Percentiles rank a stretch among this genome's conserved stretches.
These are phyloP conservation scores for Solanum chilense DNA, from an alignment of 257 asterid genomes.

Conservation along the genomic window DNA sequence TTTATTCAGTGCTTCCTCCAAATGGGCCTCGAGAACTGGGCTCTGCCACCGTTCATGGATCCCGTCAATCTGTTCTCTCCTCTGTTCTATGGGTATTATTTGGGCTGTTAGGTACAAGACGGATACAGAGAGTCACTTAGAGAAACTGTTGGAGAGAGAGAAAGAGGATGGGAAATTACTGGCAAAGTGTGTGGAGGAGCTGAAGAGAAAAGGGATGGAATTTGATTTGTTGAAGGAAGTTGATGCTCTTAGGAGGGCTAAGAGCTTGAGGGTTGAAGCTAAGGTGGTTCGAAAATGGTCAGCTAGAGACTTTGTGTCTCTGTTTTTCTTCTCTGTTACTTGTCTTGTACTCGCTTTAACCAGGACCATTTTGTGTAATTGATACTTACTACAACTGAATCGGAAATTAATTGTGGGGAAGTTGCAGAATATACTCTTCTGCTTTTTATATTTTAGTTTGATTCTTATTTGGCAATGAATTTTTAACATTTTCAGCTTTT, in stretches of 20 bases:
- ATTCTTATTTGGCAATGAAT: background rate
- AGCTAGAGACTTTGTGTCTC: conserved; percentile 51
- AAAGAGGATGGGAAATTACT: conserved; percentile 63
- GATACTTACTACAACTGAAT: background rate
- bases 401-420: background rate
- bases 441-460: background rate
- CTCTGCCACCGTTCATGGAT: conserved; percentile 49
- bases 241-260: conserved; percentile 83
- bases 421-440: conserved; percentile 32
- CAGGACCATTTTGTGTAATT: conserved; percentile 53
- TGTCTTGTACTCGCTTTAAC: conserved; percentile 55
- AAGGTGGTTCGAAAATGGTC: conserved; percentile 64
- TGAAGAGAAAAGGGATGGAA: conserved; percentile 77
- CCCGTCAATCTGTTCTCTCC: conserved; percentile 43
- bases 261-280: conserved; percentile 69
- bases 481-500: background rate
- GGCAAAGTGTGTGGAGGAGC: conserved; percentile 68
- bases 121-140: conserved; percentile 47
- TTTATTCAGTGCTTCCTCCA: conserved; percentile 54
- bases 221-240: conserved; percentile 88
- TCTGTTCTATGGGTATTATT: conserved; percentile 40
- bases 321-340: conserved; percentile 57
- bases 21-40: background rate
- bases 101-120: conserved; percentile 65
- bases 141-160: conserved; percentile 68